Percentiles rank a stretch among this genome's conserved stretches.
Conservation (phyloP, 2,329 filamentous ascomycete genomes). For the Penicillium sclerotigenum region DNA sequence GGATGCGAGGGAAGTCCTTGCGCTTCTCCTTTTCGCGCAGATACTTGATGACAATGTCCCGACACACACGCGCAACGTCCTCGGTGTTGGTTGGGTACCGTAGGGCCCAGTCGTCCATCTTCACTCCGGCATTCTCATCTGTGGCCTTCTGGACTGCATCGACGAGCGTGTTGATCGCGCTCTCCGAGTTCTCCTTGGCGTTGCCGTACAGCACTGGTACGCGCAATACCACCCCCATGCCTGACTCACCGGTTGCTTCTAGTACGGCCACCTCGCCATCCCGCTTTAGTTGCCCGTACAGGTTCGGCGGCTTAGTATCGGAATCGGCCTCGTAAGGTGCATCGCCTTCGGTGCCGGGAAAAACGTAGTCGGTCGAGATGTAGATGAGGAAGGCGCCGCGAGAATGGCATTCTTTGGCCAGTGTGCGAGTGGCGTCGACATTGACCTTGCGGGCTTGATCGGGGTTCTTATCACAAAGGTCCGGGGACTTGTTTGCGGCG, state of each 20-base stretch:
- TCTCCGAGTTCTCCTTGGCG: conserved; percentile 69
- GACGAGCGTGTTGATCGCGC: conserved; percentile 77
- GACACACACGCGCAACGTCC: conserved; percentile 75
- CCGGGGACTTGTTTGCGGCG: conserved; percentile 83
- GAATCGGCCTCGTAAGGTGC: conserved; percentile 73
- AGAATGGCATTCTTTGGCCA: conserved; percentile 64
- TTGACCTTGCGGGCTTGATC: conserved; percentile 71
- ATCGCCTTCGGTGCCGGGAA: conserved; percentile 73
- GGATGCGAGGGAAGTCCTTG: conserved; percentile 60
- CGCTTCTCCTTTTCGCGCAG: conserved; percentile 50
- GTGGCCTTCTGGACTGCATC: conserved; percentile 73
- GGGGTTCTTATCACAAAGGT: conserved; percentile 78
- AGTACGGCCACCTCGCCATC: conserved; percentile 70
- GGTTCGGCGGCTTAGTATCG: conserved; percentile 67
- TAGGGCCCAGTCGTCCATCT: conserved; percentile 82
- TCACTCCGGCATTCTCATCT: conserved; percentile 57
- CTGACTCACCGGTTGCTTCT: conserved; percentile 53
- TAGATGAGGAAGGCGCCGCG: conserved; percentile 57
- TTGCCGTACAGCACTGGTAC: conserved; percentile 82
- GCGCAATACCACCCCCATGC: conserved; percentile 66
- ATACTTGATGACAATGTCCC: conserved; percentile 71
- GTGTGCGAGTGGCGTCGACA: conserved; percentile 63
- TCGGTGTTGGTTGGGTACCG: conserved; percentile 87
- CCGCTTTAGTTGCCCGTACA: conserved; percentile 72
- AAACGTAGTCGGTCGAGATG: conserved; percentile 72